Evolutionary conservation across 805 yeast genomes (phyloP).

Genomic region (Vanderwaltozyma verrucispora): DNA sequence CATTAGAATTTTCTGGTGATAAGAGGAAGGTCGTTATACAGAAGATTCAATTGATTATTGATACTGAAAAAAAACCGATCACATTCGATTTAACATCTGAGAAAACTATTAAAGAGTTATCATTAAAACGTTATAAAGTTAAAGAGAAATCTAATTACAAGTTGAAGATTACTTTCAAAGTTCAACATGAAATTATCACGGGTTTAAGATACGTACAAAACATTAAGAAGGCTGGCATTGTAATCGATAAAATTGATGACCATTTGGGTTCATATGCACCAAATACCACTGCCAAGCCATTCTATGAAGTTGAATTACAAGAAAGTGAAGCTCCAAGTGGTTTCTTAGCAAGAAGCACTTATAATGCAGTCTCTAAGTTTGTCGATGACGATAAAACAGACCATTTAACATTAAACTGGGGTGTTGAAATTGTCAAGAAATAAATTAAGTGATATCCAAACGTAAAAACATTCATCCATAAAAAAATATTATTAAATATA

Average conservation of each 20-base stretch:
- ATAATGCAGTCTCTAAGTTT: constrained; percentile 71
- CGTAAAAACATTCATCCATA: no score
- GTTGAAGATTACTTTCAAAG: constrained; percentile 63
- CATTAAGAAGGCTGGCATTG: constrained; percentile 78
- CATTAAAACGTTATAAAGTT: constrained; percentile 59
- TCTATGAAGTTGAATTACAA: constrained; percentile 49
- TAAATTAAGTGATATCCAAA: constrained; percentile 9
- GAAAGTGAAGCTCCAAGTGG: constrained; percentile 90
- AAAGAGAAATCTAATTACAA: constrained; percentile 71
- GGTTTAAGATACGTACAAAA: constrained; percentile 81
- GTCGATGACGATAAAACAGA: constrained; percentile 74
- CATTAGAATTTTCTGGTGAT: constrained; percentile 56
- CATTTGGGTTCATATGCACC: constrained; percentile 91
- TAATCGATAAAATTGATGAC: constrained; percentile 78
- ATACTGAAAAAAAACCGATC: constrained; percentile 55
- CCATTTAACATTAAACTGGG: constrained; percentile 75
- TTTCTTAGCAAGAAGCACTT: constrained; percentile 75
- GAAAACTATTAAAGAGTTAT: constrained; percentile 44
- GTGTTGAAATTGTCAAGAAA: constrained; percentile 67
- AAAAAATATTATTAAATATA: no score
- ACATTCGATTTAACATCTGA: constrained; percentile 57
- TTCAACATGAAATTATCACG: constrained; percentile 85
- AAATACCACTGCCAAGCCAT: constrained; percentile 70
- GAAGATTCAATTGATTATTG: constrained; percentile 61
- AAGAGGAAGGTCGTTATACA: constrained; percentile 67